Conservation (phyloP, 768 basidiomycete species). For the Trametes coccinea region DNA sequence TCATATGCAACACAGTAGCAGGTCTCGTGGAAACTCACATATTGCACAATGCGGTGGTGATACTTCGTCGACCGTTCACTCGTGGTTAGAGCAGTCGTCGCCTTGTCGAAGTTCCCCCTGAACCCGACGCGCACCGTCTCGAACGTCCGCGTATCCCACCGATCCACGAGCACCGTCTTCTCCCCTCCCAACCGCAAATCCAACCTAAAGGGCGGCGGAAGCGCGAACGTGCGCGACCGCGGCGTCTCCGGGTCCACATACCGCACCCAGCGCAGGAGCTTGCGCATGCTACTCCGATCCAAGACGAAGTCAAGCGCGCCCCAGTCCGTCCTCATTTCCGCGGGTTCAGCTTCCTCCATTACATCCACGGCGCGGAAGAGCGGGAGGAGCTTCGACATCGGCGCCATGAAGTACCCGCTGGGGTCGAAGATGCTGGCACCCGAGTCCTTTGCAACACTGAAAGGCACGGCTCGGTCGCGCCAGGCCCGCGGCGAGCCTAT, state of each 20-base stretch:
- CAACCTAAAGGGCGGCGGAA: conserved; percentile 51
- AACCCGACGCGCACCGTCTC: conserved; percentile 39
- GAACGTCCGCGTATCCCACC: conserved; percentile 48
- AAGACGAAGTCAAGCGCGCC: conserved; percentile 47
- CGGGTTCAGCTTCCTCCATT: conserved; percentile 16
- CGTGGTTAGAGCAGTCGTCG: conserved; percentile 12
- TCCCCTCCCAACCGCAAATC: conserved; percentile 62
- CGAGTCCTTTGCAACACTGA: conserved; percentile 52
- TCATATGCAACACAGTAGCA: neutral
- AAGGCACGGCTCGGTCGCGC: conserved; percentile 47
- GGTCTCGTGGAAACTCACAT: conserved; percentile 16
- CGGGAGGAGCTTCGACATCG: conserved; percentile 46
- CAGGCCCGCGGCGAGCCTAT: conserved; percentile 64
- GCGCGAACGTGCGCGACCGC: neutral
- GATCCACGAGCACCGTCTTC: conserved; percentile 60
- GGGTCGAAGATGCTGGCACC: conserved; percentile 55
- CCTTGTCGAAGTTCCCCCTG: conserved; percentile 57
- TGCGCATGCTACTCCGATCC: conserved; percentile 65
- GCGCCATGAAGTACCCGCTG: conserved; percentile 45
- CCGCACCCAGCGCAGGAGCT: conserved; percentile 57
- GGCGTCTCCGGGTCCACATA: neutral
- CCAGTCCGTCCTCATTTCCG: conserved; percentile 36
- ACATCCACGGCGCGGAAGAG: conserved; percentile 59
- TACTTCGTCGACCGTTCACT: conserved; percentile 13
- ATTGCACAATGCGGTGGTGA: conserved; percentile 24